A percentile compares a stretch with the other conserved stretches of the same genome.
These are phyloP conservation scores for Pyronema omphalodes DNA, from an alignment of 495 filamentous ascomycete genomes.

Conservation along the genomic window DNA sequence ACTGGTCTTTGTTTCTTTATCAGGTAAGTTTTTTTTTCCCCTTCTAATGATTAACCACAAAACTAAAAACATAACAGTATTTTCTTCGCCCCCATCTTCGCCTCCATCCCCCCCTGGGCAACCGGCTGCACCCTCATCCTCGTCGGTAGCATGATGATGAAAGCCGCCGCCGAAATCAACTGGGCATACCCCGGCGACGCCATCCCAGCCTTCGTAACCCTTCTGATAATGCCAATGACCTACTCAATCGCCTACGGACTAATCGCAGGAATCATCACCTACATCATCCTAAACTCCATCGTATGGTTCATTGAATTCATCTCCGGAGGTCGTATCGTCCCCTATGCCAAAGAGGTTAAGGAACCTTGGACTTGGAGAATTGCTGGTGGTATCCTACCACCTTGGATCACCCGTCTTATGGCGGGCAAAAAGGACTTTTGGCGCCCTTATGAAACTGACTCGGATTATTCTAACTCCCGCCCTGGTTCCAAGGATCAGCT, in stretches of 20 bases:
- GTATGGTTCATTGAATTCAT: constrained; percentile 45
- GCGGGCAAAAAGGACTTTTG: constrained; percentile 54
- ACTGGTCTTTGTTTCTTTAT: constrained; percentile 71
- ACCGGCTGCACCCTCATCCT: constrained; percentile 68
- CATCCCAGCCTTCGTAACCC: constrained; percentile 61
- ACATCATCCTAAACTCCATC: constrained; percentile 46
- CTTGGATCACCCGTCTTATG: constrained; percentile 42
- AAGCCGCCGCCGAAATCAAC: constrained; percentile 58
- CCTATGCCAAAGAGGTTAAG: constrained; percentile 50
- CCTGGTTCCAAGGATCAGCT: too few species aligned
- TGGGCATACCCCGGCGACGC: constrained; percentile 55
- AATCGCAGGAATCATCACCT: constrained; percentile 59
- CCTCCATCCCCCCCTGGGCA: constrained; percentile 67
- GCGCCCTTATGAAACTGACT: constrained; percentile 16
- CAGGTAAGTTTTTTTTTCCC: neutral
- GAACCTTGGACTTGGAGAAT: constrained; percentile 56
- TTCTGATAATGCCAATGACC: constrained; percentile 72
- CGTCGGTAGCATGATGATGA: constrained; percentile 65
- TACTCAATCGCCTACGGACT: constrained; percentile 57
- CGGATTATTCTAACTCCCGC: too few species aligned
- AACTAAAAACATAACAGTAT: constrained; percentile 28
- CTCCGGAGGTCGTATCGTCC: constrained; percentile 49
- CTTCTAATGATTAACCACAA: neutral
- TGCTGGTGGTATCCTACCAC: constrained; percentile 48
- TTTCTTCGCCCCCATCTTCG: constrained; percentile 76